Base-by-base conservation (phyloP, 1,284 basidiomycete species). In the Clitocybe nebularis region DNA sequence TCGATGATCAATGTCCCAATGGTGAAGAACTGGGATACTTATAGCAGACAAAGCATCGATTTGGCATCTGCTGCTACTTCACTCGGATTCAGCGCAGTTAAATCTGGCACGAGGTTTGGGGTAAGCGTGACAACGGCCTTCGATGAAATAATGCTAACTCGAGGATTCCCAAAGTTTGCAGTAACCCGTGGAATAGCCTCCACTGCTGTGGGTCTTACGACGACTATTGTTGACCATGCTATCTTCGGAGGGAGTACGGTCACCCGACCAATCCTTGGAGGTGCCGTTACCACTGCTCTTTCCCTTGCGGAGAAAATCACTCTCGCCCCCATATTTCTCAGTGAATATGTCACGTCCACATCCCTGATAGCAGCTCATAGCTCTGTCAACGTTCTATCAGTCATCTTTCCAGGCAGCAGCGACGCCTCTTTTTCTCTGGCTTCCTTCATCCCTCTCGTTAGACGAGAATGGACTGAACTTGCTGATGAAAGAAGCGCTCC, bases 391-490 rank as follows among this genome's bases (percentile, higher is more conserved):
- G 71, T 80, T 32, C 72, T 89, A 25, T 76, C 81, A 6, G 69
- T 75, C 33, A 77, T 89, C 47, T 84, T 87, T 55, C 83, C 84
- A 1, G 81, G 82, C 5, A 80, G 78, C 53, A 81, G 77, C 55
- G 86, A 89, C 49, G 83, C 85, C 3, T 81, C 81, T 11, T 87
- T 88, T 59, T 87, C 85, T 2, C 67, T 89, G 10, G 79, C 78
- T 9, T 82, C 84, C n/a, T 88, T 89, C 61, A 78, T 88, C 37
- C 72, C 70, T 17, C 76, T 89, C 21, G 83, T 89, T 20, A 73
- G 70, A 40, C 67, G 79, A 32, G 87, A 89, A 64, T 86, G 84
- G 84, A 71, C 70, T 39, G 67, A 75, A 30, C 75, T 79, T 20
- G 68, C 66, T 2, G 65, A 67, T 14, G 71, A 69, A 16, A 71